phyloP scores from a whole-genome alignment of 2,329 filamentous ascomycete genomes.

The Exophiala dermatitidis region DNA sequence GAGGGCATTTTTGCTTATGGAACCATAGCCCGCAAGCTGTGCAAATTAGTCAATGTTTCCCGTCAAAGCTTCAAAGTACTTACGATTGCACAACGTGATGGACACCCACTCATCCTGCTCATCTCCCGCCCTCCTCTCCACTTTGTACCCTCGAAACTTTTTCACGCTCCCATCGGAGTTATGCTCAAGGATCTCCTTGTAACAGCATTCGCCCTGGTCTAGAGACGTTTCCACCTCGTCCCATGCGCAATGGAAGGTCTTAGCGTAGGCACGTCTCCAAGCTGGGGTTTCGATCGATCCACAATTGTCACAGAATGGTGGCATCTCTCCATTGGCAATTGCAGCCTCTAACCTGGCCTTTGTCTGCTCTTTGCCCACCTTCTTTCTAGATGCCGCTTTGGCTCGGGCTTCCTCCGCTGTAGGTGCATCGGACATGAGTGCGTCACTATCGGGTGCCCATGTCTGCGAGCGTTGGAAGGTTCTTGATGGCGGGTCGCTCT shows the following conservation, averaged over 20 bases:
- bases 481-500: slow-evolving; percentile 48
- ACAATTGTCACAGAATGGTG: slow-evolving; percentile 84
- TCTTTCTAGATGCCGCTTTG: slow-evolving; percentile 54
- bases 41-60: slow-evolving; percentile 17
- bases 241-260: slow-evolving; percentile 63
- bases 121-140: slow-evolving; percentile 62
- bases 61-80: slow-evolving; percentile 35
- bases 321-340: slow-evolving; percentile 73
- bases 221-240: slow-evolving; percentile 64
- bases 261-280: slow-evolving; percentile 89
- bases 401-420: slow-evolving; percentile 34
- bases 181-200: slow-evolving; percentile 60
- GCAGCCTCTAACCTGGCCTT: slow-evolving; percentile 49
- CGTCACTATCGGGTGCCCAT: slow-evolving; percentile 40
- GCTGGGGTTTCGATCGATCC: slow-evolving; percentile 93
- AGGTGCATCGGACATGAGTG: slow-evolving; percentile 37
- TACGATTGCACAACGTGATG: slow-evolving; percentile 78
- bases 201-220: slow-evolving; percentile 65
- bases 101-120: slow-evolving; percentile 66
- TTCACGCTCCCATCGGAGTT: slow-evolving; percentile 57
- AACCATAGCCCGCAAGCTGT: slow-evolving; percentile 88
- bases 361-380: slow-evolving; percentile 57
- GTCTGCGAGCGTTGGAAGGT: slow-evolving; percentile 38
- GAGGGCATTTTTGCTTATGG: slow-evolving; percentile 75
- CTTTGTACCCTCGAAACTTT: slow-evolving; percentile 65